These are phyloP conservation scores for Acer negundo DNA, from an alignment of 345 rosid genomes.

Conservation along the genomic window DNA sequence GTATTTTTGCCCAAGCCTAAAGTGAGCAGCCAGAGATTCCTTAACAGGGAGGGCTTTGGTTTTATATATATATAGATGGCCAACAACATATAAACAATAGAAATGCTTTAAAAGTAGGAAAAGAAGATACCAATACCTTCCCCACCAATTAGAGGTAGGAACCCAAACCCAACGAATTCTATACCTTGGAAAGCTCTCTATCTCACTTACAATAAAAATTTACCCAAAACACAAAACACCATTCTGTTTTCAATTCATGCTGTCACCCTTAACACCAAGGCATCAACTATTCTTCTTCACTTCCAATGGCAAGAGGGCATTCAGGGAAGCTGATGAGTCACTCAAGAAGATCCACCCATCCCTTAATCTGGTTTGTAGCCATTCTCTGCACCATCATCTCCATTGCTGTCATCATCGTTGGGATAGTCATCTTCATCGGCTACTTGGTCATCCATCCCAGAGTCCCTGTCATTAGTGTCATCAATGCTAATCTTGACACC, in stretches of 20 bases:
- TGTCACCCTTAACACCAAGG: slow-evolving; percentile 11
- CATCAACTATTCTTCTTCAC: not conserved
- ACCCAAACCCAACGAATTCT: slow-evolving; percentile 28
- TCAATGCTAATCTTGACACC: slow-evolving; percentile 51
- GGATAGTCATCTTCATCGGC: slow-evolving; percentile 63
- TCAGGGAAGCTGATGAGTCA: not conserved
- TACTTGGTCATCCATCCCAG: slow-evolving; percentile 80
- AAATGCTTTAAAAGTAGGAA: slow-evolving; percentile 49
- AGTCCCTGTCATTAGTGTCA: slow-evolving; percentile 67
- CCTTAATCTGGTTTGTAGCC: slow-evolving; percentile 74
- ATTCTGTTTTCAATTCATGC: slow-evolving; percentile 32
- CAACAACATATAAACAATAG: not conserved
- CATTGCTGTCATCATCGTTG: slow-evolving; percentile 59
- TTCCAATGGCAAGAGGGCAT: slow-evolving; percentile 3
- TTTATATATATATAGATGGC: not conserved
- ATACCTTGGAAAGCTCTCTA: slow-evolving; percentile 19
- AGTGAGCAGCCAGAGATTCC: slow-evolving; percentile 20
- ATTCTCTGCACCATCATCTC: slow-evolving; percentile 66
- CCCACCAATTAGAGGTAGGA: slow-evolving; percentile 41
- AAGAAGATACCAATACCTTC: slow-evolving; percentile 83
- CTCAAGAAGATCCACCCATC: slow-evolving; percentile 46
- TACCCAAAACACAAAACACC: slow-evolving; percentile 16
- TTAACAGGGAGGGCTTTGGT: slow-evolving; percentile 13
- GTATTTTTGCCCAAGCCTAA: slow-evolving; percentile 20
- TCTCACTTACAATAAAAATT: not conserved